Evolutionary conservation across 345 rosid species (phyloP).

Genomic region (Rhodamnia rubescens): DNA sequence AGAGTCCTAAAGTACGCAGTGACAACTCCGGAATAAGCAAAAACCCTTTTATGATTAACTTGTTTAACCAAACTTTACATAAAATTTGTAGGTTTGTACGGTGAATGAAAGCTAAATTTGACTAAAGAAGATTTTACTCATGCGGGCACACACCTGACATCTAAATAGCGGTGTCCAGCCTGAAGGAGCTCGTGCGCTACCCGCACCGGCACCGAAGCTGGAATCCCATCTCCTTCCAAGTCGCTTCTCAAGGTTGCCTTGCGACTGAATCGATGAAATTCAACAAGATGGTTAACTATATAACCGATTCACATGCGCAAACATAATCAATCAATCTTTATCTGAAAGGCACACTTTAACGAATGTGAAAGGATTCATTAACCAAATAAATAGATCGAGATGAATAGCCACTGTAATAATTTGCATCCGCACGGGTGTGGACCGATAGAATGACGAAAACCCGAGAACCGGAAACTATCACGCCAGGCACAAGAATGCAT

Average conservation of each 20-base stretch:
- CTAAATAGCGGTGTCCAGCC: slow-evolving; percentile 74
- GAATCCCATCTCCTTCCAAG: slow-evolving; percentile 35
- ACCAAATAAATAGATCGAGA: neutral
- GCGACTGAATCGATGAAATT: slow-evolving; percentile 8
- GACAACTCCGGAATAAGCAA: neutral
- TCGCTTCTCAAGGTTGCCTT: slow-evolving; percentile 19
- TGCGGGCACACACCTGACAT: slow-evolving; percentile 39
- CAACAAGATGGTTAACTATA: neutral
- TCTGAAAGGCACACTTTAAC: neutral
- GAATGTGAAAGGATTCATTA: neutral
- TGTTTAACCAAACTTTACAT: neutral
- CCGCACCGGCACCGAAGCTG: slow-evolving; percentile 79
- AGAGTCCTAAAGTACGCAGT: slow-evolving; percentile 34
- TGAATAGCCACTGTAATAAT: neutral
- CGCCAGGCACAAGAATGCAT: neutral
- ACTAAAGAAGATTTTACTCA: neutral
- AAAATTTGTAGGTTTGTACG: neutral
- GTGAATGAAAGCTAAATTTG: neutral
- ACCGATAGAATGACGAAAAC: neutral
- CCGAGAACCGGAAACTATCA: neutral
- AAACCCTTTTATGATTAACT: neutral
- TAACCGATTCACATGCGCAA: neutral
- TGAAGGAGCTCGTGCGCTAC: slow-evolving; percentile 80
- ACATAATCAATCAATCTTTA: neutral
- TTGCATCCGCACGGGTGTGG: neutral